phyloP scores from a whole-genome alignment of 2,329 filamentous ascomycete genomes.

The Aspergillus japonicus region DNA sequence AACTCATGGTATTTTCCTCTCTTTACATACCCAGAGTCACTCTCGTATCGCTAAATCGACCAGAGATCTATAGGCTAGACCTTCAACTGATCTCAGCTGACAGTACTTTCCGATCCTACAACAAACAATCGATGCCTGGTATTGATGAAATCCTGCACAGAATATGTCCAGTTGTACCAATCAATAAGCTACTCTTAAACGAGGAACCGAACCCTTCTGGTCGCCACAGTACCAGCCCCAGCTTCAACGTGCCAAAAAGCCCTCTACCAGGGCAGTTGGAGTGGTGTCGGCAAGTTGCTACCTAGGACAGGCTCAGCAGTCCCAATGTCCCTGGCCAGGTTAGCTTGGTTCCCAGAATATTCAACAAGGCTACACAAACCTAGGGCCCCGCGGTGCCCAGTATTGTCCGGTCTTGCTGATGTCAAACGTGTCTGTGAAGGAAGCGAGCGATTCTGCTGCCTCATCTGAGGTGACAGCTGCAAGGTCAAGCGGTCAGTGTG shows the following conservation, averaged over 20 bases:
- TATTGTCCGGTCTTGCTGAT: slow-evolving; percentile 67
- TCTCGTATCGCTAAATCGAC: no score
- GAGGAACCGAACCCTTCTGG: not conserved
- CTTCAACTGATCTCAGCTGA: no score
- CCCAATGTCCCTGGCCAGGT: slow-evolving; percentile 60
- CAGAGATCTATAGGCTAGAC: no score
- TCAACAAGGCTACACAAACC: slow-evolving; percentile 45
- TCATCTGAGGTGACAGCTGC: slow-evolving; percentile 66
- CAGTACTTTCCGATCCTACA: no score
- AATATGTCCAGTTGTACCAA: not conserved
- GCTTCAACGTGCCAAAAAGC: not conserved
- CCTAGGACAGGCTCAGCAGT: slow-evolving; percentile 66
- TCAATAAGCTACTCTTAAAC: not conserved
- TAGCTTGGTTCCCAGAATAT: slow-evolving; percentile 2
- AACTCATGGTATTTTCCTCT: no score
- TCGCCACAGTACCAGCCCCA: not conserved
- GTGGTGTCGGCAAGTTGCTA: slow-evolving; percentile 59
- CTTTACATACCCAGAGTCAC: no score
- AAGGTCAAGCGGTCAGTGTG: not conserved
- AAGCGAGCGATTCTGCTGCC: slow-evolving; percentile 61
- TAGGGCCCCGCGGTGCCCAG: slow-evolving; percentile 69
- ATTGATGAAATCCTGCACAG: no score
- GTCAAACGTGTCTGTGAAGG: slow-evolving; percentile 63
- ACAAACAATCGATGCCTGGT: no score
- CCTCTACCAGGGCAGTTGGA: slow-evolving; percentile 64